Conservation (phyloP, 1,284 basidiomycete genomes). For the Afroboletus lepidellus region DNA sequence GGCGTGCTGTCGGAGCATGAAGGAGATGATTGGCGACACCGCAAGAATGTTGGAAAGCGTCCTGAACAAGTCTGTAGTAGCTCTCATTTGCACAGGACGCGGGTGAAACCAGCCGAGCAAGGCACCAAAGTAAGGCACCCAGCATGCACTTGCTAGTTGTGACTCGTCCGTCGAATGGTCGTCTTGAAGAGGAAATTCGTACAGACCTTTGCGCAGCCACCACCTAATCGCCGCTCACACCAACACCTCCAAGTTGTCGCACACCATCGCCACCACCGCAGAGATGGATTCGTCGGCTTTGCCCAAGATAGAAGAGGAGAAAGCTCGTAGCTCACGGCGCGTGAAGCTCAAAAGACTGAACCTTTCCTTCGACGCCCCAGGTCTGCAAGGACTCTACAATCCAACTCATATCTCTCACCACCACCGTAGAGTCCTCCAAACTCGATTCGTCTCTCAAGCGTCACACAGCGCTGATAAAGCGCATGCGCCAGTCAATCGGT, state of each 20-base stretch:
- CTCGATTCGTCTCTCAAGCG: constrained; percentile 92
- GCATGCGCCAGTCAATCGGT: constrained; percentile 79
- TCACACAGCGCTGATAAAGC: constrained; percentile 91
- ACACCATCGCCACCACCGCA: background rate
- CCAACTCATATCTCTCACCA: constrained; percentile 12
- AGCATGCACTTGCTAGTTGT: too few relatives aligned
- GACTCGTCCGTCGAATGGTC: background rate
- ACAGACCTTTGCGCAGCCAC: constrained; percentile 7
- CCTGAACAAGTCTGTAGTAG: background rate
- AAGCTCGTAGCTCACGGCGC: constrained; percentile 53
- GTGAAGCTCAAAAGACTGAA: constrained; percentile 57
- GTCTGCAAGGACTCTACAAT: constrained; percentile 34
- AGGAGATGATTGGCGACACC: background rate
- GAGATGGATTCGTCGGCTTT: constrained; percentile 23
- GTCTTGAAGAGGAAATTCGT: constrained; percentile 28
- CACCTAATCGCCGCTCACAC: constrained; percentile 12
- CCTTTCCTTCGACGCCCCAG: constrained; percentile 43
- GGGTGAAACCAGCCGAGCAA: background rate
- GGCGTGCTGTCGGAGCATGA: background rate
- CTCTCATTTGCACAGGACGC: background rate
- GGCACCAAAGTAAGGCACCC: too few relatives aligned
- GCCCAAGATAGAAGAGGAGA: constrained; percentile 61
- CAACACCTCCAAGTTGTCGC: constrained; percentile 1
- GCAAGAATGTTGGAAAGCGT: too few relatives aligned
- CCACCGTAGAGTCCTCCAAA: constrained; percentile 52